Conservation (phyloP, 73 alveolate species). For the Tetrahymena elliotti region DNA sequence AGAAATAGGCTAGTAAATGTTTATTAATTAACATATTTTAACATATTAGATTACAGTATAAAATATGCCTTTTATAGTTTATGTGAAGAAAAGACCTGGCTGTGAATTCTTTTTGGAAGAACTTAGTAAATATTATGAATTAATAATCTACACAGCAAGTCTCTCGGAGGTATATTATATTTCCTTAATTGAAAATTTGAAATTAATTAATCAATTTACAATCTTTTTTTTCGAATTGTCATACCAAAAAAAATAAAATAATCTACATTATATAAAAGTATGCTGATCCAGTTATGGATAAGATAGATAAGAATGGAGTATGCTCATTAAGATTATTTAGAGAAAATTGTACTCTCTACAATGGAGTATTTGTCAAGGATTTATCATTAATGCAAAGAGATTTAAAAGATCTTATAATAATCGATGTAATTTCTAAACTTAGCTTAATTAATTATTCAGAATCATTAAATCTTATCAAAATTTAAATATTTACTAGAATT, state of each 20-base stretch:
- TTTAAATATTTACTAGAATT: no score
- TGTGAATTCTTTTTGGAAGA: slow-evolving; percentile 27
- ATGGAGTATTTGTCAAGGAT: slow-evolving; percentile 79
- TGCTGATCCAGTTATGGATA: slow-evolving; percentile 83
- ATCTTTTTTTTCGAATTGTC: no score
- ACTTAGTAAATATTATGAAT: slow-evolving; percentile 18
- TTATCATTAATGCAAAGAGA: slow-evolving; percentile 60
- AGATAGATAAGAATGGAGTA: slow-evolving; percentile 50
- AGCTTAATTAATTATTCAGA: no score
- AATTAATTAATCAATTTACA: no score
- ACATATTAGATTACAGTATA: neutral
- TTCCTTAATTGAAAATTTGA: neutral
- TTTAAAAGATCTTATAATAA: slow-evolving; percentile 62
- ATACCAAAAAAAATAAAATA: neutral
- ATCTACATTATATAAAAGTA: slow-evolving; percentile 39
- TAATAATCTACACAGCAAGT: slow-evolving; percentile 43
- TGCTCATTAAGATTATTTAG: slow-evolving; percentile 60
- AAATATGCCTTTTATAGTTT: slow-evolving; percentile 3
- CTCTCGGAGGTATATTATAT: slow-evolving; percentile 6
- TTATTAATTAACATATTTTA: neutral
- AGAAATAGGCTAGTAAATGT: neutral
- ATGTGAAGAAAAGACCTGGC: slow-evolving; percentile 41
- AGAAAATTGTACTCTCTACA: slow-evolving; percentile 75
- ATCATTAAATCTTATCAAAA: no score
- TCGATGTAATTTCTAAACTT: slow-evolving; percentile 46